Base-by-base conservation (phyloP, 1,139 yeast genomes). In the Blastobotrys arbuscula region DNA sequence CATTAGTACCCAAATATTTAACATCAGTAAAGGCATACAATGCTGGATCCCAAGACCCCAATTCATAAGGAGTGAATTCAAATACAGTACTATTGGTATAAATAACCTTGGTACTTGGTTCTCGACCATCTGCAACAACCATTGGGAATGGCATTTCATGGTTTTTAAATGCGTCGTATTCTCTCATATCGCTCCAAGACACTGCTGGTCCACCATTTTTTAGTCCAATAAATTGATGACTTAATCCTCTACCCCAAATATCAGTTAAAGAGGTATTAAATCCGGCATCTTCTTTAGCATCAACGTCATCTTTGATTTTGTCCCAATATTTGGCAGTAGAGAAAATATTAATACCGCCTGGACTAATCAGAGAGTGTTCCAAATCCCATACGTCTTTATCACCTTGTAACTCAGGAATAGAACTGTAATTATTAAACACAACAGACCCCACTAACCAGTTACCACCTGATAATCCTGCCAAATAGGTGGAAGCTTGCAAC, bases 81-180 rank as follows among this genome's bases (percentile, higher is more conserved):
- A 86, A 84, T 21, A 84, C 76, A 1, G 96, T 85, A 10, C 96
- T 84, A 69, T 88, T 88, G 15, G 73, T 68, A 58, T 78, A 74
- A 26, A 67, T 44, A 44, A 65, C 56, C 30, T 38, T 48, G 7
- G 82, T 70, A 35, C 79, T 82, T 12, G 95, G 95, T 20, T 81
- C 76, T 70, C 96, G 79, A 49, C 95, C 95, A 63, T 84, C 86
- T 2, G 96, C 77, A 15, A 89, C 88, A 41, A 87, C 78, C 53
- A 90, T 78, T 28, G 97, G 96, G 75, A 84, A 85, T 3, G 97
- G 97, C 90, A 88, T 85, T 46, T 77, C 72, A 57, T 80, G 82
- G 58, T 75, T 72, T 48, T 68, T 64, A 69, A 88, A 89, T 16
- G 59, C 60, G 9, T 75, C 77, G 55, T 73, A 71, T 47, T 77